These are phyloP conservation scores for Excoecaria cochinchinensis DNA, from an alignment of 345 rosid genomes.

Conservation along the genomic window DNA sequence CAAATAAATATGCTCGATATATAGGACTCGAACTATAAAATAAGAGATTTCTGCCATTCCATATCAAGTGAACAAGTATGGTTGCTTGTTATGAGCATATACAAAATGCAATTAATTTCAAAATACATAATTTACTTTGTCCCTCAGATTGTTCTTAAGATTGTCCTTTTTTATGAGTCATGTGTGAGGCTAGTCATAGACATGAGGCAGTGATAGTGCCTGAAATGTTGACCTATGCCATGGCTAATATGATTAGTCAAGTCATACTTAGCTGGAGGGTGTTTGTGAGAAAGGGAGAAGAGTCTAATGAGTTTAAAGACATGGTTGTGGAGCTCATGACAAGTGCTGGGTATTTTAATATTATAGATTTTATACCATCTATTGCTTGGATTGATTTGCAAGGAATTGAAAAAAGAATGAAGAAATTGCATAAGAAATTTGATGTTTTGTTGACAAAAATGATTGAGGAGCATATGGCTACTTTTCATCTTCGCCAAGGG, in stretches of 20 bases:
- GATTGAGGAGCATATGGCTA: slow-evolving; percentile 45
- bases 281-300: slow-evolving; percentile 42
- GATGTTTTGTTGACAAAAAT: slow-evolving; percentile 45
- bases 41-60: too few relatives aligned
- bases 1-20: too few relatives aligned
- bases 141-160: too few relatives aligned
- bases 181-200: slow-evolving; percentile 29
- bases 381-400: slow-evolving; percentile 68
- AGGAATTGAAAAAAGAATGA: slow-evolving; percentile 57
- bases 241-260: slow-evolving; percentile 61
- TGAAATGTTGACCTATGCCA: slow-evolving; percentile 45
- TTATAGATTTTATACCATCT: slow-evolving; percentile 58
- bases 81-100: too few relatives aligned
- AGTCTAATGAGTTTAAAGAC: slow-evolving; percentile 54
- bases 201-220: slow-evolving; percentile 40
- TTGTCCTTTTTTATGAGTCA: too few relatives aligned
- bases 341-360: slow-evolving; percentile 43
- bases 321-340: slow-evolving; percentile 70
- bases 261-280: slow-evolving; percentile 46
- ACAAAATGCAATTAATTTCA: too few relatives aligned
- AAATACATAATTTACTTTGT: too few relatives aligned
- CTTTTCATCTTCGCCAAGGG: slow-evolving; percentile 32
- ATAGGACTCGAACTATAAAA: too few relatives aligned
- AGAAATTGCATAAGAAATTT: slow-evolving; percentile 44
- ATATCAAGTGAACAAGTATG: too few relatives aligned